Conservation (phyloP, 2,329 filamentous ascomycete species). For the Clonostachys sp. region DNA sequence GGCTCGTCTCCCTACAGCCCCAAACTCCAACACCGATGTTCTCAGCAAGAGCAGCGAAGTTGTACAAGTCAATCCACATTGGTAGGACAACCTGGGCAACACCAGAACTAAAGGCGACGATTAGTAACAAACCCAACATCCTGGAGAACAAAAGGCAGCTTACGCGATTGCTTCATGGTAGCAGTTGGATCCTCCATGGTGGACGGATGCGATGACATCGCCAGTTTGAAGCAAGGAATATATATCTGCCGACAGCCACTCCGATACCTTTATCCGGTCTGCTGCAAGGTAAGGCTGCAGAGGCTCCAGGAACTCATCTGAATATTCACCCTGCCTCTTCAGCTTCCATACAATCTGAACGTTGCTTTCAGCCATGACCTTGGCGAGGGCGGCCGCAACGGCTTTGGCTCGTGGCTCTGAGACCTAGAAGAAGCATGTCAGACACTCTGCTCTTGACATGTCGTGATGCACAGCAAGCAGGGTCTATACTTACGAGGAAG, state of each 20-base stretch:
- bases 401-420: not conserved
- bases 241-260: slow-evolving; percentile 16
- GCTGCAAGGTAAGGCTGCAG: slow-evolving; percentile 6
- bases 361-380: slow-evolving; percentile 6
- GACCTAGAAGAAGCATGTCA: slow-evolving; percentile 4
- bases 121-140: not conserved
- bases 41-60: slow-evolving; percentile 35
- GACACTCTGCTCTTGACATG: slow-evolving; percentile 4
- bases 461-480: not conserved
- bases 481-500: not conserved
- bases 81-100: slow-evolving; percentile 38
- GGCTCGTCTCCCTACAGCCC: slow-evolving; percentile 21
- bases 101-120: slow-evolving; percentile 23
- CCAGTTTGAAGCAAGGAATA: slow-evolving; percentile 20
- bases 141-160: slow-evolving; percentile 5
- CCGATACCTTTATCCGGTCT: slow-evolving; percentile 6
- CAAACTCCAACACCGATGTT: slow-evolving; percentile 31
- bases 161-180: slow-evolving; percentile 35
- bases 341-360: slow-evolving; percentile 21
- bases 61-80: slow-evolving; percentile 35
- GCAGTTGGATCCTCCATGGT: slow-evolving; percentile 27
- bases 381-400: slow-evolving; percentile 12
- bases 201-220: slow-evolving; percentile 18
- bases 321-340: slow-evolving; percentile 1
- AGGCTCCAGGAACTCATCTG: slow-evolving; percentile 4